Evolutionary conservation across 371 early-diverging fungal species (phyloP).

Genomic region (Mucor lusitanicus): DNA sequence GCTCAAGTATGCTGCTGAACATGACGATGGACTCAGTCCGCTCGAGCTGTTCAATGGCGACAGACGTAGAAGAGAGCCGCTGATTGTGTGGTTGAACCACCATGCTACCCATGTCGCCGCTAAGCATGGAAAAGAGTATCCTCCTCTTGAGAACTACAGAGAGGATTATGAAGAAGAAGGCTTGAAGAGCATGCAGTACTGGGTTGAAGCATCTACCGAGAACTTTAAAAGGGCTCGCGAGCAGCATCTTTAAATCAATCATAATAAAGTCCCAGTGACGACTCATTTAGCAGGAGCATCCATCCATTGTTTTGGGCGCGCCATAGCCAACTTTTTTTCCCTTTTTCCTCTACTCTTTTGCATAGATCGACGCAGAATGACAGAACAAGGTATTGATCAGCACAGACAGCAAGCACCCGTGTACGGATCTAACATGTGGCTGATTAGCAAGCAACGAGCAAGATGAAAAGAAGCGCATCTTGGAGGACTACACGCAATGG

Average conservation of each 20-base stretch:
- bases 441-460: constrained; percentile 1
- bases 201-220: neutral
- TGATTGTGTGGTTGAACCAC: constrained; percentile 36
- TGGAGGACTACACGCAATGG: constrained; percentile 97
- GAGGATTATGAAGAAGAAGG: constrained; percentile 10
- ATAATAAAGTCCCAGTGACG: no score
- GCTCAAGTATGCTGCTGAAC: constrained; percentile 16
- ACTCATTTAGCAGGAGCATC: no score
- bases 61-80: constrained; percentile 13
- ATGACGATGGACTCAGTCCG: constrained; percentile 10
- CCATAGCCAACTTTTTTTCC: neutral
- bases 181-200: neutral
- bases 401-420: neutral
- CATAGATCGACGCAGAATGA: neutral
- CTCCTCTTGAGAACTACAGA: constrained; percentile 7
- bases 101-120: constrained; percentile 21
- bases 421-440: neutral
- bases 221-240: constrained; percentile 1
- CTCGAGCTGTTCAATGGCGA: constrained; percentile 1
- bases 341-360: neutral
- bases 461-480: constrained; percentile 74
- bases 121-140: neutral
- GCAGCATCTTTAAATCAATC: neutral
- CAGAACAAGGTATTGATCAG: neutral
- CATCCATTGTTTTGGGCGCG: no score